Conservation (phyloP, 345 rosid genomes). For the Euclidium syriacum region DNA sequence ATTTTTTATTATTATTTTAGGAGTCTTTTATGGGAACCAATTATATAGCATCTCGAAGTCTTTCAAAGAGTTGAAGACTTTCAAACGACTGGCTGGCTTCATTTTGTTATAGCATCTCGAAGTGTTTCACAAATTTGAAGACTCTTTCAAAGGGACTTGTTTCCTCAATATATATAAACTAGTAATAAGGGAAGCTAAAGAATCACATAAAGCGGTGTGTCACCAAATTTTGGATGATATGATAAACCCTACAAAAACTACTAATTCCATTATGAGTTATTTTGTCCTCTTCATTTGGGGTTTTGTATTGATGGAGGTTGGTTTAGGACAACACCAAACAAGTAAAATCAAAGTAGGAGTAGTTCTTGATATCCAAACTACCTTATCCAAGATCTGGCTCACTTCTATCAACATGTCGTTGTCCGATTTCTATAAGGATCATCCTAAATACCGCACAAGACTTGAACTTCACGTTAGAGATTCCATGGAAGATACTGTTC, state of each 20-base stretch:
- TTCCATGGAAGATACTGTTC: constrained; percentile 26
- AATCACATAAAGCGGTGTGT: background rate
- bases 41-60: too few relatives aligned
- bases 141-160: background rate
- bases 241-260: background rate
- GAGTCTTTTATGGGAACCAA: background rate
- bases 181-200: background rate
- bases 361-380: constrained; percentile 31
- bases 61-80: too few relatives aligned
- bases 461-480: constrained; percentile 21
- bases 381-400: constrained; percentile 5
- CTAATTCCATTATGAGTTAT: background rate
- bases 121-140: background rate
- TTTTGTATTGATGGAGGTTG: background rate
- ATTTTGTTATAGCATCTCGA: background rate
- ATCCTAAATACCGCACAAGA: constrained; percentile 27
- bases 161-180: background rate
- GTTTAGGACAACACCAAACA: background rate
- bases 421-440: constrained; percentile 22
- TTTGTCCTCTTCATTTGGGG: background rate
- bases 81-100: background rate
- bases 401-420: constrained; percentile 27
- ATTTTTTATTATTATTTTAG: background rate
- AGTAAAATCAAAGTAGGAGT: constrained; percentile 33
- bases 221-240: background rate